A percentile compares a stretch with the other conserved stretches of the same genome.
Evolutionary conservation across 2,329 filamentous ascomycete genomes (phyloP).

Genomic region (Xylariaceae sp.): DNA sequence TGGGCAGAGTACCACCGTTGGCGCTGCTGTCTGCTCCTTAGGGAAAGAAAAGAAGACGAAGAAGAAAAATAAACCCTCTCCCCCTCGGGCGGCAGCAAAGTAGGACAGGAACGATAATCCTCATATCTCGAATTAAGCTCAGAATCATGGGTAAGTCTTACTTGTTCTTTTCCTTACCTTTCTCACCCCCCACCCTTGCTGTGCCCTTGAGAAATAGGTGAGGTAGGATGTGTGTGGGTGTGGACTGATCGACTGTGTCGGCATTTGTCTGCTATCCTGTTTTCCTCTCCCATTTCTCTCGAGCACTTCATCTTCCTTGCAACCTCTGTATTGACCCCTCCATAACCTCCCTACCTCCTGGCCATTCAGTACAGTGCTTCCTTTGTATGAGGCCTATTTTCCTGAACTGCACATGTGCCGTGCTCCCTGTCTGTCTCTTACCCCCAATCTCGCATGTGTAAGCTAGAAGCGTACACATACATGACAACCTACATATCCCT

Average conservation of each 20-base stretch:
- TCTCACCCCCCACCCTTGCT: not conserved
- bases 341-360: too few species aligned
- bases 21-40: constrained; percentile 21
- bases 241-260: constrained; percentile 6
- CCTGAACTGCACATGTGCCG: constrained; percentile 11
- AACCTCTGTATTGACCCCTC: constrained; percentile 1
- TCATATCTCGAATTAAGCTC: constrained; percentile 15
- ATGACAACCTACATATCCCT: constrained; percentile 23
- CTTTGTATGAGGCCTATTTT: constrained; percentile 17
- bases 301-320: too few species aligned
- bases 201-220: not conserved
- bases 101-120: constrained; percentile 22
- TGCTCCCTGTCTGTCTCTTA: constrained; percentile 8
- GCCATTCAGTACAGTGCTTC: too few species aligned
- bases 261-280: constrained; percentile 3
- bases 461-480: constrained; percentile 22
- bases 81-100: constrained; percentile 21
- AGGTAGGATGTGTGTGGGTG: too few species aligned
- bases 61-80: constrained; percentile 18
- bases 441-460: constrained; percentile 15
- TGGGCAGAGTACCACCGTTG: constrained; percentile 17
- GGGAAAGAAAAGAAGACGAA: constrained; percentile 24
- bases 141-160: constrained; percentile 28
- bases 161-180: constrained; percentile 9
- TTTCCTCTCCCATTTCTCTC: too few species aligned